phyloP scores from a whole-genome alignment of 495 filamentous ascomycete genomes.

The Penicillium verhagenii region DNA sequence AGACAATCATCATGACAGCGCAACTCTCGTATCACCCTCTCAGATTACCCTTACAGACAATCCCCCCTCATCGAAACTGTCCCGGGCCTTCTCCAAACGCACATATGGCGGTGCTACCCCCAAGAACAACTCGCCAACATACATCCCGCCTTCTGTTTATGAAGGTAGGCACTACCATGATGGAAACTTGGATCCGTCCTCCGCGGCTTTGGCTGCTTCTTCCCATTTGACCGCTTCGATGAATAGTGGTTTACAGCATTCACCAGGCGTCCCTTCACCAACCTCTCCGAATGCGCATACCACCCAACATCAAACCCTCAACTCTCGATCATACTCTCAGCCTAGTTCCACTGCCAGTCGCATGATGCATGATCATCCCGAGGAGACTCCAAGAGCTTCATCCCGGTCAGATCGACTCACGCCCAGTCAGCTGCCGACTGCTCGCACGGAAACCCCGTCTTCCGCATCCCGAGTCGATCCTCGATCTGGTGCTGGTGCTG shows the following conservation, averaged over 20 bases:
- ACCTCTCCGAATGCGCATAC: conserved; percentile 68
- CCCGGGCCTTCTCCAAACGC: conserved; percentile 74
- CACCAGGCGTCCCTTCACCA: conserved; percentile 74
- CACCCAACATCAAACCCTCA: conserved; percentile 44
- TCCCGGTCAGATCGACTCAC: conserved; percentile 38
- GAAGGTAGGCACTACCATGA: conserved; percentile 55
- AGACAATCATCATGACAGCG: conserved; percentile 35
- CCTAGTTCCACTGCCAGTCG: conserved; percentile 31
- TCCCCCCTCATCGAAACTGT: conserved; percentile 22
- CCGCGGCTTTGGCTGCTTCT: conserved; percentile 68
- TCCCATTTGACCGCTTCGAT: conserved; percentile 70
- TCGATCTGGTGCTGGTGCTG: conserved; percentile 35
- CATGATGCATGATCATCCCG: conserved; percentile 41
- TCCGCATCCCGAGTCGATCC: conserved; percentile 48
- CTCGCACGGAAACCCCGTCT: conserved; percentile 37
- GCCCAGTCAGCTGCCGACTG: conserved; percentile 38
- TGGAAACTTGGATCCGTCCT: conserved; percentile 58
- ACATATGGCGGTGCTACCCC: conserved; percentile 74
- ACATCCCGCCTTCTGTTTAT: conserved; percentile 59
- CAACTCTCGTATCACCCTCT: conserved; percentile 44
- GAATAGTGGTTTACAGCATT: conserved; percentile 67
- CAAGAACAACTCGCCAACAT: conserved; percentile 80
- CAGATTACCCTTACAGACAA: conserved; percentile 35
- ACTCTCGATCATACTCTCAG: conserved; percentile 49
- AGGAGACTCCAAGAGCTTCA: conserved; percentile 35